These are phyloP conservation scores for Seminavis robusta DNA, from an alignment of 108 stramenopile genomes.

Conservation along the genomic window DNA sequence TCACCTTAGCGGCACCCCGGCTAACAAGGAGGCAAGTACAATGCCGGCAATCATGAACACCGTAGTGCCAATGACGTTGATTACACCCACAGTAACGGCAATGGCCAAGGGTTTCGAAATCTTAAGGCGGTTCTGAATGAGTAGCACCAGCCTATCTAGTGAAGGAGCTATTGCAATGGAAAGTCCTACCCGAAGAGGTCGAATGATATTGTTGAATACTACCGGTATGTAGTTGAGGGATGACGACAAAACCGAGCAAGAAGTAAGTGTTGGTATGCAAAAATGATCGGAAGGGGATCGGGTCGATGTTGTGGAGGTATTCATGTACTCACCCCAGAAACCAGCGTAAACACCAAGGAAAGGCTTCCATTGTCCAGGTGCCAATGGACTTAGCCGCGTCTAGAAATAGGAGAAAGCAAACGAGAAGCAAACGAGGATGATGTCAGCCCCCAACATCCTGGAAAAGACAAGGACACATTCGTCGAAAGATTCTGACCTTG, in stretches of 20 bases:
- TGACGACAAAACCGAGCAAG: no score
- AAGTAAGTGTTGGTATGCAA: no score
- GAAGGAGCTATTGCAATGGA: slow-evolving; percentile 55
- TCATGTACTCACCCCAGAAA: slow-evolving; percentile 64
- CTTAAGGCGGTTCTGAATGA: slow-evolving; percentile 42
- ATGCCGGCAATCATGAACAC: slow-evolving; percentile 54
- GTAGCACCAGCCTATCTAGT: slow-evolving; percentile 51
- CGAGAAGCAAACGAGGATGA: no score
- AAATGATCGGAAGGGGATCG: no score
- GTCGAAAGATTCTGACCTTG: no score
- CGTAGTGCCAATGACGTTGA: slow-evolving; percentile 63
- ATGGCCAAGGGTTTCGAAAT: slow-evolving; percentile 41
- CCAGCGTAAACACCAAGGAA: slow-evolving; percentile 88
- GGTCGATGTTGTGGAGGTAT: no score
- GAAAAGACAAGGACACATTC: no score
- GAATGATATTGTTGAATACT: slow-evolving; percentile 82
- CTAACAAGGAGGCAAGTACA: slow-evolving; percentile 38
- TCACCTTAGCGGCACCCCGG: slow-evolving; percentile 85
- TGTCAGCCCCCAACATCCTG: no score
- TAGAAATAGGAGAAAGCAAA: no score
- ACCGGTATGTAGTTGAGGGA: no score
- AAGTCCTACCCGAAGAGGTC: slow-evolving; percentile 69
- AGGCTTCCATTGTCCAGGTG: slow-evolving; percentile 86
- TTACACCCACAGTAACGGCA: slow-evolving; percentile 48
- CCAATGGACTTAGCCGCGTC: slow-evolving; percentile 80